Evolutionary conservation across 257 asterid species (phyloP).

Genomic region (Solanum okadae): DNA sequence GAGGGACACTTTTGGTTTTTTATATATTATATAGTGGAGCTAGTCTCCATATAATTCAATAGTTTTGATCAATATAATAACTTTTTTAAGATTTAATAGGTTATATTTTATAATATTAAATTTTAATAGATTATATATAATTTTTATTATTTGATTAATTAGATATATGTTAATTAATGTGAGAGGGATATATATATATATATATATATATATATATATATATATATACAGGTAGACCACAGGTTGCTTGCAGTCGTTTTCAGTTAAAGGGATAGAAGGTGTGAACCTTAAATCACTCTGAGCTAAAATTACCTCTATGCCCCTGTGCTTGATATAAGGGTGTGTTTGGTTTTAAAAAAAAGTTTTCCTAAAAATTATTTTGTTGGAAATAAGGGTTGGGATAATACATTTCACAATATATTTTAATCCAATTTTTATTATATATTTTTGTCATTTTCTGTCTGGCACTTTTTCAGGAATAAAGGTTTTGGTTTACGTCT

Average conservation of each 20-base stretch:
- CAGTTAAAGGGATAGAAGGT: slow-evolving; percentile 30
- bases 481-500: neutral
- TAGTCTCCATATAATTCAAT: neutral
- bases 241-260: slow-evolving; percentile 72
- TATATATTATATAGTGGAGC: neutral
- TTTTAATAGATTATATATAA: too few species aligned
- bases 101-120: neutral
- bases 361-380: too few species aligned
- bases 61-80: too few species aligned
- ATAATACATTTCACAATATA: neutral
- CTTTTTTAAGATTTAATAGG: neutral
- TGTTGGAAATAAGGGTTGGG: neutral
- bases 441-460: slow-evolving; percentile 1
- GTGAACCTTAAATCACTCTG: slow-evolving; percentile 9
- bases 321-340: neutral
- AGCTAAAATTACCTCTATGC: neutral
- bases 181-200: slow-evolving; percentile 15
- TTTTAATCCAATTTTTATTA: neutral
- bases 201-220: slow-evolving; percentile 17
- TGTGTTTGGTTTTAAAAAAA: neutral
- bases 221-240: slow-evolving; percentile 47
- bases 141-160: neutral
- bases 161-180: neutral
- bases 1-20: neutral
- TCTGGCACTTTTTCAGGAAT: neutral